Evolutionary conservation across 108 stramenopile genomes (phyloP).

Genomic region (Epipyxis sp.): DNA sequence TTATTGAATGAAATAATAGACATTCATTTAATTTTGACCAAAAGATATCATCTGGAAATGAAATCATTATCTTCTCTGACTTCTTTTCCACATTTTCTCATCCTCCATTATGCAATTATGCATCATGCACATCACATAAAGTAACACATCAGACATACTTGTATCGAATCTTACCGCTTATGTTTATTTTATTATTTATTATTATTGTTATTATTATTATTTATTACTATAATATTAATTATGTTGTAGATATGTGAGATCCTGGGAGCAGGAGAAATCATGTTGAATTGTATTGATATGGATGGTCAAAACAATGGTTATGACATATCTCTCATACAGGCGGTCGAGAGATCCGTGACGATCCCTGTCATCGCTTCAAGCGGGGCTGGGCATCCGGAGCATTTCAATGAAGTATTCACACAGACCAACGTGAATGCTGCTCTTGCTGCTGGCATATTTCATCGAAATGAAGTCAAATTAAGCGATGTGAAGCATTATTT

Average conservation of each 20-base stretch:
- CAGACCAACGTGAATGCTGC: slow-evolving; percentile 83
- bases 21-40: no score
- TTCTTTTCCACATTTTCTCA: no score
- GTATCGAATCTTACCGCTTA: no score
- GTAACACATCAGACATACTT: no score
- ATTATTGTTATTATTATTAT: not conserved
- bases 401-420: slow-evolving; percentile 85
- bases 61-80: no score
- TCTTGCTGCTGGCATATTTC: slow-evolving; percentile 98
- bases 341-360: slow-evolving; percentile 77
- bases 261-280: slow-evolving; percentile 95
- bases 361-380: slow-evolving; percentile 97
- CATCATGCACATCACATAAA: no score
- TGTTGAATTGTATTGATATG: slow-evolving; percentile 97
- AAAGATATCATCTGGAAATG: no score
- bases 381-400: slow-evolving; percentile 83
- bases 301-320: slow-evolving; percentile 95
- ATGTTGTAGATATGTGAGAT: slow-evolving; percentile 59
- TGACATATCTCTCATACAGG: slow-evolving; percentile 79
- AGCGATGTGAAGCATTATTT: slow-evolving; percentile 76
- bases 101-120: no score
- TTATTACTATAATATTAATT: not conserved
- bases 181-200: no score
- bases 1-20: no score
- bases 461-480: slow-evolving; percentile 89